Percentiles rank a stretch among this genome's conserved stretches.
Evolutionary conservation across 106 monocot species (phyloP).

Genomic region (Allium sativum): DNA sequence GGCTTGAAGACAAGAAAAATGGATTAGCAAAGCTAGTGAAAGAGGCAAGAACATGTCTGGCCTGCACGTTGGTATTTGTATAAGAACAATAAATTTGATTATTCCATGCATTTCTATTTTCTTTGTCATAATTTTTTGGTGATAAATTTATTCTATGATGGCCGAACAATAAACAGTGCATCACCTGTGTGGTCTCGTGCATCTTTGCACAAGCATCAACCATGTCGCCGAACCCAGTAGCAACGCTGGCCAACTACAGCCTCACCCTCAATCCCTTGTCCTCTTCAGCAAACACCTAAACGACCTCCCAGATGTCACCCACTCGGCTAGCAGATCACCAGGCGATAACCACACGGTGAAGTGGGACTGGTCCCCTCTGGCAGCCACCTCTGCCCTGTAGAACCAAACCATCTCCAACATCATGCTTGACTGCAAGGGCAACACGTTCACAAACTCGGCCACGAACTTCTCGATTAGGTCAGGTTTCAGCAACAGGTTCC

Average conservation of each 20-base stretch:
- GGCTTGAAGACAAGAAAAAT: too few relatives aligned
- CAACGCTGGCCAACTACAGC: conserved; percentile 59
- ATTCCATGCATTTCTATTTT: too few relatives aligned
- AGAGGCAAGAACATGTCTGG: too few relatives aligned
- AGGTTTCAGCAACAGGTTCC: conserved; percentile 77
- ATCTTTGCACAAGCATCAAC: conserved; percentile 43
- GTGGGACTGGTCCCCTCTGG: conserved; percentile 64
- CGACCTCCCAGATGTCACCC: conserved; percentile 74
- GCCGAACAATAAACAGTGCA: too few relatives aligned
- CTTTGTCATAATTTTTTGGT: too few relatives aligned
- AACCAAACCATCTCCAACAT: conserved; percentile 79
- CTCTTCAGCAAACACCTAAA: conserved; percentile 64
- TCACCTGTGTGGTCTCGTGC: too few relatives aligned
- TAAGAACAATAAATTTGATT: too few relatives aligned
- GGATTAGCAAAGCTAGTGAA: too few relatives aligned
- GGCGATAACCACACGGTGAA: conserved; percentile 86
- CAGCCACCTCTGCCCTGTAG: conserved; percentile 75
- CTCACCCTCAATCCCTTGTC: conserved; percentile 73
- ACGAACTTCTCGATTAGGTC: conserved; percentile 79
- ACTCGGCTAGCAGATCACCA: conserved; percentile 71
- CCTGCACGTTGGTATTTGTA: too few relatives aligned
- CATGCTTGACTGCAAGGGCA: conserved; percentile 72
- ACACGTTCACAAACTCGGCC: conserved; percentile 64
- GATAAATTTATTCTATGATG: too few relatives aligned
- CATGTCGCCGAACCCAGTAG: conserved; percentile 84